Percentiles rank a stretch among this genome's conserved stretches.
phyloP scores from a whole-genome alignment of 2,329 filamentous ascomycete species.

The Colletotrichum sp. region DNA sequence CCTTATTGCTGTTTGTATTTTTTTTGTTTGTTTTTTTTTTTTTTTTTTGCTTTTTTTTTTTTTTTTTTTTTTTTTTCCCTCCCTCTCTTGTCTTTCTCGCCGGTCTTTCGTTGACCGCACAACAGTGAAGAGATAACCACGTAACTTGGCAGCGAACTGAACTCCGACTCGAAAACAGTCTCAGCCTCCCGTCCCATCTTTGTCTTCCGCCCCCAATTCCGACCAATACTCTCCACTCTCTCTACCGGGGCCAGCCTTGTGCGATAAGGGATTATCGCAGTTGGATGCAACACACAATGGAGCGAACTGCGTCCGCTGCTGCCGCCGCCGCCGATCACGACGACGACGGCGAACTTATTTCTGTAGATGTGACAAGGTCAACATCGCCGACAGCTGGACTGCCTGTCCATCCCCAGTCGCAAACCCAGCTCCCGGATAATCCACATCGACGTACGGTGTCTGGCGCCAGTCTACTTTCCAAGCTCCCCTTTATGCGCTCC shows the following conservation, averaged over 20 bases:
- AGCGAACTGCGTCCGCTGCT: not conserved
- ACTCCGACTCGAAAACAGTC: not conserved
- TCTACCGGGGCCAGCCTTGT: not conserved
- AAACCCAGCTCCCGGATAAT: not conserved
- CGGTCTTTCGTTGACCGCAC: not conserved
- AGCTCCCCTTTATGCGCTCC: constrained; percentile 70
- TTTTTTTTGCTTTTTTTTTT: no score
- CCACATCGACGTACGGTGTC: constrained; percentile 55
- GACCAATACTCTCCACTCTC: not conserved
- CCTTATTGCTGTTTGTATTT: no score
- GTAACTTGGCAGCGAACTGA: not conserved
- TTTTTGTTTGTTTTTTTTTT: no score
- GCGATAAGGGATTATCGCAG: constrained; percentile 12
- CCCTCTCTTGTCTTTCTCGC: not conserved
- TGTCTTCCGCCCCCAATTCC: not conserved
- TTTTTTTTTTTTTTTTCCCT: no score
- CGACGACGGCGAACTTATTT: not conserved
- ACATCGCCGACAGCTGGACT: not conserved
- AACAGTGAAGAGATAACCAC: not conserved
- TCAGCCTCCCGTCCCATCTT: not conserved
- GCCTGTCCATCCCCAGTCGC: not conserved
- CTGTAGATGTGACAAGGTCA: not conserved
- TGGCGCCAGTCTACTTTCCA: constrained; percentile 68
- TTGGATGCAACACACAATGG: not conserved
- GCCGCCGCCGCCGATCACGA: not conserved